Conservation (phyloP, 2,329 filamentous ascomycete genomes). For the Aureobasidium subglaciale region DNA sequence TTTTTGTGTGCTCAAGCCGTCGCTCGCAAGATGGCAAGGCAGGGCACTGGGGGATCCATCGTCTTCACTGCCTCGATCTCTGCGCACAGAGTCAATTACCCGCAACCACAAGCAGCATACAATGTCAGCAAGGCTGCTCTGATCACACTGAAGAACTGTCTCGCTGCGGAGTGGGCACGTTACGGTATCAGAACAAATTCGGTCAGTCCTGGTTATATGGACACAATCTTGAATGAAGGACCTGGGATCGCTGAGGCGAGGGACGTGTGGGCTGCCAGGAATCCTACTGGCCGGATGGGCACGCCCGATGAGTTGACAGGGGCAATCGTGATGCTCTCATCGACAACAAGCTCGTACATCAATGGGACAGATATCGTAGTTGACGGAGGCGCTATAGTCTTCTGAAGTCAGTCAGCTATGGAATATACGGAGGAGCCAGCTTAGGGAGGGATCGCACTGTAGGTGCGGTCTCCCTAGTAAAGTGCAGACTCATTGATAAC, state of each 20-base stretch:
- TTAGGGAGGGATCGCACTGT: too few species aligned
- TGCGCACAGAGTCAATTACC: conserved; percentile 61
- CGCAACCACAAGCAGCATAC: conserved; percentile 53
- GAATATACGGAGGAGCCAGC: too few species aligned
- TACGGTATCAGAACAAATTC: conserved; percentile 65
- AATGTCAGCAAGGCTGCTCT: conserved; percentile 66
- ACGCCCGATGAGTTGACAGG: conserved; percentile 31
- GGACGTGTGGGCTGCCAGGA: neutral
- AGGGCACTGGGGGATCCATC: conserved; percentile 52
- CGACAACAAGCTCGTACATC: conserved; percentile 29
- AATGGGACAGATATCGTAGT: conserved; percentile 32
- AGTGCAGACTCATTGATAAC: too few species aligned
- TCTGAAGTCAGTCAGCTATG: too few species aligned
- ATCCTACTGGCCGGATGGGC: conserved; percentile 26
- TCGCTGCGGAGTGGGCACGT: conserved; percentile 66
- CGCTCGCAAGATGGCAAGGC: conserved; percentile 46
- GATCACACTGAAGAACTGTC: conserved; percentile 53
- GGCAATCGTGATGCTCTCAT: conserved; percentile 30
- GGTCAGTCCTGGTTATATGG: conserved; percentile 69
- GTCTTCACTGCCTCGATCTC: conserved; percentile 62
- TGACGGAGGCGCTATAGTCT: conserved; percentile 24
- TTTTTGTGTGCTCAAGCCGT: conserved; percentile 66
- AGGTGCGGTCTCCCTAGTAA: too few species aligned
- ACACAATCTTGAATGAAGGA: conserved; percentile 59
- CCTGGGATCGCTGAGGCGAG: neutral